These are phyloP conservation scores for Claviceps monticola DNA, from an alignment of 2,329 filamentous ascomycete species.

Conservation along the genomic window DNA sequence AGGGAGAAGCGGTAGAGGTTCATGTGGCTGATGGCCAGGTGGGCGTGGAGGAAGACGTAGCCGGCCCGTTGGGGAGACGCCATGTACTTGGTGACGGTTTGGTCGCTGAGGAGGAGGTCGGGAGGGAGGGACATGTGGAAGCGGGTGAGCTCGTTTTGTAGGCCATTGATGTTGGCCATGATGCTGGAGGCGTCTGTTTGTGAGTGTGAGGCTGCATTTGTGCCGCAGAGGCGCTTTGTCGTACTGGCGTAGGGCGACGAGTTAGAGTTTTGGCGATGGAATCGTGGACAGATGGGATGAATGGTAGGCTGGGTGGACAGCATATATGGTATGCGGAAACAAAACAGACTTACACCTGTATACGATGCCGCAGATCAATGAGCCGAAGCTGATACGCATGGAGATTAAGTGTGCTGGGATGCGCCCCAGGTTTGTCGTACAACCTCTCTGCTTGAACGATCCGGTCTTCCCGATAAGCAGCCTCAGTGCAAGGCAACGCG, in stretches of 20 bases:
- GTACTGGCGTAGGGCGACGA: slow-evolving; percentile 8
- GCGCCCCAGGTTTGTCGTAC: slow-evolving; percentile 15
- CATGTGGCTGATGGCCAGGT: slow-evolving; percentile 22
- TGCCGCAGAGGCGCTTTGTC: slow-evolving; percentile 14
- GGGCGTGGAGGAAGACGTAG: slow-evolving; percentile 24
- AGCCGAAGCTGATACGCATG: slow-evolving; percentile 23
- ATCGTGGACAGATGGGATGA: neutral
- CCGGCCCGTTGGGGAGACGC: slow-evolving; percentile 17
- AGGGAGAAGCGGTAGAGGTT: slow-evolving; percentile 26
- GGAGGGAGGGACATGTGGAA: slow-evolving; percentile 22
- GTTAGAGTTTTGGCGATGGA: neutral
- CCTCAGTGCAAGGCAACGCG: slow-evolving; percentile 21
- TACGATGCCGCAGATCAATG: slow-evolving; percentile 22
- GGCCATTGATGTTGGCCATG: slow-evolving; percentile 21
- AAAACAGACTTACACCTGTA: slow-evolving; percentile 18
- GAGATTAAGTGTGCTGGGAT: slow-evolving; percentile 14
- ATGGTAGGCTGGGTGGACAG: neutral
- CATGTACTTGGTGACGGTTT: slow-evolving; percentile 19
- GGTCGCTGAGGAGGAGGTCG: slow-evolving; percentile 20
- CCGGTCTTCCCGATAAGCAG: slow-evolving; percentile 18
- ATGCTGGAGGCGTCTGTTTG: slow-evolving; percentile 22
- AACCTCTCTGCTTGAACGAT: slow-evolving; percentile 18
- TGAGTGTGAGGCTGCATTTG: slow-evolving; percentile 8
- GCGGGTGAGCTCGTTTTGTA: slow-evolving; percentile 24
- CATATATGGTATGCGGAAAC: neutral